Conservation (phyloP, 2,329 filamentous ascomycete genomes). For the Ilyonectria mors-panacis region DNA sequence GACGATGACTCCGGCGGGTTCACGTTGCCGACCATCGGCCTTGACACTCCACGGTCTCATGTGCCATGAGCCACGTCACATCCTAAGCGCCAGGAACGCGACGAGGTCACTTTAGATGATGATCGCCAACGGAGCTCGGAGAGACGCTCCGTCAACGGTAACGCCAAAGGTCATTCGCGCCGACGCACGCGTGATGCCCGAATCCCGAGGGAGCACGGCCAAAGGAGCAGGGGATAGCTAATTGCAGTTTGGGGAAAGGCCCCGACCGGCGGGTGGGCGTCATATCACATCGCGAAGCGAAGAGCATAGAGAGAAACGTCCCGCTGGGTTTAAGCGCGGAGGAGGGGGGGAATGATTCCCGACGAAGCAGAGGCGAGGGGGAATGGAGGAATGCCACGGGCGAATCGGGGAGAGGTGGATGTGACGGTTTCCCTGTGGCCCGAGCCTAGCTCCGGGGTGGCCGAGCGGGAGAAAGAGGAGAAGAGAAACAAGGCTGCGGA, state of each 20-base stretch:
- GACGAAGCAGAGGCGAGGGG: not conserved
- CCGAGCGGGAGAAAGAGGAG: constrained; percentile 26
- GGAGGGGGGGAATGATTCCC: constrained; percentile 12
- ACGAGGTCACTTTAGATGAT: constrained; percentile 6
- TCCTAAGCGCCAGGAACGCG: constrained; percentile 8
- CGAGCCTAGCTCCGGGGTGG: constrained; percentile 37
- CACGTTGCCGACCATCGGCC: not conserved
- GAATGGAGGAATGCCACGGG: constrained; percentile 25
- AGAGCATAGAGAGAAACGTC: not conserved
- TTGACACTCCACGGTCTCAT: not conserved
- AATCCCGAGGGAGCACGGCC: not conserved
- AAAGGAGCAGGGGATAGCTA: constrained; percentile 34
- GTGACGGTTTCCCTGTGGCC: constrained; percentile 37
- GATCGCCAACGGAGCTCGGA: constrained; percentile 4
- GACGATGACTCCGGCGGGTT: not conserved
- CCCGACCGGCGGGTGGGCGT: constrained; percentile 35
- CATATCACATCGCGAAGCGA: constrained; percentile 32
- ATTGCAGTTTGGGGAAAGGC: constrained; percentile 39
- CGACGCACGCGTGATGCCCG: not conserved
- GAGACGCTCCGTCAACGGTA: not conserved
- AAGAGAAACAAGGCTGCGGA: constrained; percentile 28
- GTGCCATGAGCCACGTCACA: not conserved
- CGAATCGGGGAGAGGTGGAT: constrained; percentile 40
- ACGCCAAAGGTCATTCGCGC: not conserved
- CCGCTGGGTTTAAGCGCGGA: constrained; percentile 41